phyloP scores from a whole-genome alignment of 768 basidiomycete genomes.

The Cystofilobasidium capitatum region DNA sequence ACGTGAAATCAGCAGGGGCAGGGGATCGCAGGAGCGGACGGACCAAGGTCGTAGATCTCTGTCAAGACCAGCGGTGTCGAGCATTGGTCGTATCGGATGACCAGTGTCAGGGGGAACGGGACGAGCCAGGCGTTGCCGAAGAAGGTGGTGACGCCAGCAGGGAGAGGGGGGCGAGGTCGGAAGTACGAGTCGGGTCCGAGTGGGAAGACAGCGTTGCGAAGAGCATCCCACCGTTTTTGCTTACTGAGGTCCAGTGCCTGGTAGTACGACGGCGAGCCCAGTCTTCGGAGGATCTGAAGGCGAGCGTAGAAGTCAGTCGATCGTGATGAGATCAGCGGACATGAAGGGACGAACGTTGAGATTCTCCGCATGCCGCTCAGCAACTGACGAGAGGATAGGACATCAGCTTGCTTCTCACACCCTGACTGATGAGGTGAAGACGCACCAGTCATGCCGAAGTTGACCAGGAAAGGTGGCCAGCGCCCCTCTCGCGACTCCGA shows the following conservation, averaged over 20 bases:
- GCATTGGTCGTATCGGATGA: slow-evolving; percentile 56
- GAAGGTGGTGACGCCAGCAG: slow-evolving; percentile 44
- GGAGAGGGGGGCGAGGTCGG: slow-evolving; percentile 33
- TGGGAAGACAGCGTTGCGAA: background rate
- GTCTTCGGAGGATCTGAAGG: slow-evolving; percentile 65
- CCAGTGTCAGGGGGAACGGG: slow-evolving; percentile 67
- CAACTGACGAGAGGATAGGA: slow-evolving; percentile 40
- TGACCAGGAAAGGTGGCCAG: slow-evolving; percentile 60
- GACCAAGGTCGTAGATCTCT: slow-evolving; percentile 48
- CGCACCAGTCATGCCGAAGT: slow-evolving; percentile 41
- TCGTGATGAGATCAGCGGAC: background rate
- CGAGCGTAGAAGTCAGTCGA: background rate
- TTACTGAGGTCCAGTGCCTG: slow-evolving; percentile 43
- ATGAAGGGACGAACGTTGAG: slow-evolving; percentile 49
- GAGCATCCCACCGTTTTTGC: slow-evolving; percentile 15
- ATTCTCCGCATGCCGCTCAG: slow-evolving; percentile 66
- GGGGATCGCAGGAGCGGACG: slow-evolving; percentile 42
- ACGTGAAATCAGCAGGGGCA: background rate
- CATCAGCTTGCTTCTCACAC: background rate
- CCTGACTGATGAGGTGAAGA: background rate
- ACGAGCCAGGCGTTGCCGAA: slow-evolving; percentile 75
- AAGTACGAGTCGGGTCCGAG: slow-evolving; percentile 68
- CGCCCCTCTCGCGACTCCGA: slow-evolving; percentile 51
- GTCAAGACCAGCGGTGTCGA: slow-evolving; percentile 43
- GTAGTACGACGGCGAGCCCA: slow-evolving; percentile 52